Evolutionary conservation across 768 basidiomycete genomes (phyloP).

Genomic region (Leccinum barrowsii): DNA sequence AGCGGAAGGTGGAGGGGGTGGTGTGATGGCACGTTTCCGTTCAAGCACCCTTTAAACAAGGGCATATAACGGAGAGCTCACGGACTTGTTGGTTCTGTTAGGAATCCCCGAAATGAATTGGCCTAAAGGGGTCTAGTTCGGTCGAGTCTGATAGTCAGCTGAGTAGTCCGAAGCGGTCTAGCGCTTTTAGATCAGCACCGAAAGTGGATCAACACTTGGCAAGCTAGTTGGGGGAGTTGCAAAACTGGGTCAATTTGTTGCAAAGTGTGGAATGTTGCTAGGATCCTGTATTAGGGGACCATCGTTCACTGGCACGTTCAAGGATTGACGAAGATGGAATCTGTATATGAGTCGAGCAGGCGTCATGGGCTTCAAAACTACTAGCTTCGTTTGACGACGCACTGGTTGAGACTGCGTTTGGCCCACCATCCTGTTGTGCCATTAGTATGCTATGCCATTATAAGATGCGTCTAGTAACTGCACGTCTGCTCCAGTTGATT

Average conservation of each 20-base stretch:
- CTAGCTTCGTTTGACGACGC: not conserved
- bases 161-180: not conserved
- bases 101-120: slow-evolving; percentile 6
- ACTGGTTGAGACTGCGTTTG: not conserved
- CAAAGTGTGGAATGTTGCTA: not conserved
- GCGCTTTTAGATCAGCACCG: not conserved
- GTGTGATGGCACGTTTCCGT: not conserved
- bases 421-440: not conserved
- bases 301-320: not conserved
- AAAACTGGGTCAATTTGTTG: not conserved
- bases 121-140: slow-evolving; percentile 7
- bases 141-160: not conserved
- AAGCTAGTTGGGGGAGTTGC: not conserved
- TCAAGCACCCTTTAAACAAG: slow-evolving; percentile 16
- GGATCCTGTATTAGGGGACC: not conserved
- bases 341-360: not conserved
- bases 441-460: too few species aligned
- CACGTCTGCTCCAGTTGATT: not conserved
- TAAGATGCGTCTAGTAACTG: not conserved
- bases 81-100: not conserved
- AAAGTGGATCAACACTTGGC: not conserved
- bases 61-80: not conserved
- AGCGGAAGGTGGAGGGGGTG: not conserved
- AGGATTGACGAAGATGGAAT: not conserved
- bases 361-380: not conserved